Base-by-base conservation (phyloP, 2,329 filamentous ascomycete genomes). In the Lachnellula subtilissima region DNA sequence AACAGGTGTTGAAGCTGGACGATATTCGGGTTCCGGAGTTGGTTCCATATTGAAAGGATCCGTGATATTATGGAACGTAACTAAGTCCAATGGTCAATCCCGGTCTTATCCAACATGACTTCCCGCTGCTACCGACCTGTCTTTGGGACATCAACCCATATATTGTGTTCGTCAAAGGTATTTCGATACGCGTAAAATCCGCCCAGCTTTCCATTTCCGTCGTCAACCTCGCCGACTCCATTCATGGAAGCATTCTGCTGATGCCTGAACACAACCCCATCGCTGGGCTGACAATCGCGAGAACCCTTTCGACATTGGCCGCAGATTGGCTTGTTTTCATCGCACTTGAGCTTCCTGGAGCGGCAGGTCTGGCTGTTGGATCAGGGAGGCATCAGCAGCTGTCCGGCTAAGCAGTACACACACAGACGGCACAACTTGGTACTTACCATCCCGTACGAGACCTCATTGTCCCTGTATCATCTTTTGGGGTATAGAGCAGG, bases 231-330 rank as follows among this genome's bases (percentile, higher is more conserved):
- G 14, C 72, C 71, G 39, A 69, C 66, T 49, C 79, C 77, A 57
- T 86, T 86, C 82, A 86, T 84, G 19, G 82, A 85, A 32, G 83
- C 83, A 77, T 87, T 87, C 70, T 87, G 84, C 65, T 87, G 83
- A 69, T 87, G 84, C 54, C 84, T 80, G 65, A 86, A 87, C 46
- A 85, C 81, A 63, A 87, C 79, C 51, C 82, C 83, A 59, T 82
- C 81, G 65, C 80, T 83, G 23, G 80, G 80, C 47, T 81, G 73
- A 69, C 83, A 86, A 69, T 83, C 77, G 63, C 83, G 76, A 48
- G 76, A 78, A 5, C 81, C 83, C 69, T 84, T 69, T 25, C 57
- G 73, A 69, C 83, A 86, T 69, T 85, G 82, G 36, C 79, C 76
- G 65, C 83, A 86, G 39, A 77, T 69, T 11, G 83, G 83, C 61